Evolutionary conservation across 768 basidiomycete genomes (phyloP), one percentile per base, ranked within the genome.

Genomic region (Leccinum longicurvipes): DNA sequence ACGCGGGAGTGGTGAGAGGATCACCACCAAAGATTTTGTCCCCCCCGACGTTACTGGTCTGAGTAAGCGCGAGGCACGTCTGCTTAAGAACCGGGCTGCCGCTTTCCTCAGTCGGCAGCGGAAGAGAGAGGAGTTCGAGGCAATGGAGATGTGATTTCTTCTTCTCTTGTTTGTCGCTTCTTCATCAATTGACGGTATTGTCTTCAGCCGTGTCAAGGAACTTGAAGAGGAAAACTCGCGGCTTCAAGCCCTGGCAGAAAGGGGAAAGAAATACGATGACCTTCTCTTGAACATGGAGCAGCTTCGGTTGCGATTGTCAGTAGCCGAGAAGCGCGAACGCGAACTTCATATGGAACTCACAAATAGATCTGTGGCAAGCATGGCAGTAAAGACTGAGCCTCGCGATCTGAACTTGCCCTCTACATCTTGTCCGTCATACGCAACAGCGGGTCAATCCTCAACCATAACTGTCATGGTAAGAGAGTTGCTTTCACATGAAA

Each of bases 1-100:
- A 9, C 79, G 81, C n/a, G 75, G 73, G 10, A 66, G 62, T 24
- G 79, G 75, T 32, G 77, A 79, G 49, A 73, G 80, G 56, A 74
- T 82, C 62, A 79, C 74, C 32, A 87, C 82, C 70, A 91, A 88
- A 73, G 91, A 93, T 70, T 94, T 93, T 65, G 70, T 94, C 19
- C 91, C 91, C 11, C 92, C 92, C 48, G 91, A 94, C 68, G 91
- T 93, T 56, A 82, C 84, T 56, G 93, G 93, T 49, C 80, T 94
- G 56, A 85, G 80, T 78, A 94, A 94, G 73, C 89, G 92, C 50
- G 92, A 94, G 74, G 92, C 92, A 57, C 85, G 92, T 51, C 81
- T 94, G 9, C 89, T 94, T 55, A 94, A 94, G 79, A 94, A 94
- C 75, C 82, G 92, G 54, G 92, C 92, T 12, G 92, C 92, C 11